phyloP scores from a whole-genome alignment of 2,329 filamentous ascomycete species.

The Pleurostoma richardsiae region DNA sequence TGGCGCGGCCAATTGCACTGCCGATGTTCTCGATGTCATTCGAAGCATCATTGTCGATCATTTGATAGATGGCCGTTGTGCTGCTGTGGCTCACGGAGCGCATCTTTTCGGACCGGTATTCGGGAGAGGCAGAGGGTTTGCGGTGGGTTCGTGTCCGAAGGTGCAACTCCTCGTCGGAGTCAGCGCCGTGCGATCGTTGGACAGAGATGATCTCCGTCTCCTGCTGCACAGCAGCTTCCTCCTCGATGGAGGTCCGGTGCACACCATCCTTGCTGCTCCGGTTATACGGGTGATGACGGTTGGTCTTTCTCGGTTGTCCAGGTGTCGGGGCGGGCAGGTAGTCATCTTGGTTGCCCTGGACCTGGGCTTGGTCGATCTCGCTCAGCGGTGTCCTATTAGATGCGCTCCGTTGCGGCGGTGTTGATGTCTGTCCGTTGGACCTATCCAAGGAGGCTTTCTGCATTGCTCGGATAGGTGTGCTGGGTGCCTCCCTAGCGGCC shows the following conservation, averaged over 20 bases:
- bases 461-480: constrained; percentile 57
- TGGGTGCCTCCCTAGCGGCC: constrained; percentile 34
- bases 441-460: constrained; percentile 51
- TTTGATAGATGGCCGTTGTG: constrained; percentile 62
- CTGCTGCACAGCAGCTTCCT: constrained; percentile 48
- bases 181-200: constrained; percentile 57
- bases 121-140: constrained; percentile 60
- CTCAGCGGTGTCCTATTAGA: constrained; percentile 82
- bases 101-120: constrained; percentile 52
- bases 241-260: constrained; percentile 34
- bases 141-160: constrained; percentile 67
- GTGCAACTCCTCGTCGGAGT: constrained; percentile 80
- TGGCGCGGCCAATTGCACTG: constrained; percentile 37
- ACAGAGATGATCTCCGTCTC: constrained; percentile 58
- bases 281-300: constrained; percentile 68
- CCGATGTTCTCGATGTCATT: constrained; percentile 70
- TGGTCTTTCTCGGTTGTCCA: constrained; percentile 89
- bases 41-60: constrained; percentile 62
- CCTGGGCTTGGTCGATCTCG: constrained; percentile 80
- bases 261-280: constrained; percentile 45
- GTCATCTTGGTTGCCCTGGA: constrained; percentile 68
- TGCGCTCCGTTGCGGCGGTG: constrained; percentile 74
- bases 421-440: constrained; percentile 68
- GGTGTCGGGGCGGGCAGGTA: constrained; percentile 93
- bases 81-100: constrained; percentile 72